Conservation (phyloP, 192 early-diverging fungal species). For the Linnemannia zychae region DNA sequence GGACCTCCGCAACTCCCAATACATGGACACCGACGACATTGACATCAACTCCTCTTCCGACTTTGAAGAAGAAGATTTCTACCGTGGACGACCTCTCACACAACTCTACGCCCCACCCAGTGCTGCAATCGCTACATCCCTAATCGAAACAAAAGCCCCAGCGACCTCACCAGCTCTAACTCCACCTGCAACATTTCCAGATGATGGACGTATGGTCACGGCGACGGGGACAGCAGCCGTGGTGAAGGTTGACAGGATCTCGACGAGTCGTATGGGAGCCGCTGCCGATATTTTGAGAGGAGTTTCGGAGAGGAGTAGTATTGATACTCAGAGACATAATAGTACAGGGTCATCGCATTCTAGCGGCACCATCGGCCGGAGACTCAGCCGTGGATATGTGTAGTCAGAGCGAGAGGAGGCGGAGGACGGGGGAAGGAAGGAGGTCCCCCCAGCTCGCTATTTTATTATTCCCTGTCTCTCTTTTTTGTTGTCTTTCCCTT, state of each 20-base stretch:
- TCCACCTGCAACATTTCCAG: conserved; percentile 23
- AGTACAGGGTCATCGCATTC: conserved; percentile 40
- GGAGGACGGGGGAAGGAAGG: too few relatives aligned
- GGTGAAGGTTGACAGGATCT: conserved; percentile 10
- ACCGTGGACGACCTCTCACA: conserved; percentile 16
- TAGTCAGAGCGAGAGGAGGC: too few relatives aligned
- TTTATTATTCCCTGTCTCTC: neutral
- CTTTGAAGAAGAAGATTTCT: conserved; percentile 15
- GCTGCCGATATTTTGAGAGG: conserved; percentile 46
- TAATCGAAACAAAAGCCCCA: conserved; percentile 44
- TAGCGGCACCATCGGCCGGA: conserved; percentile 41
- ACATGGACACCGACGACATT: neutral
- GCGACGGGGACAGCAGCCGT: neutral
- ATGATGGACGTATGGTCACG: conserved; percentile 26
- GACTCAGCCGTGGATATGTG: conserved; percentile 40
- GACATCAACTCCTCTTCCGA: neutral
- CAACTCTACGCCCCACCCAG: conserved; percentile 40
- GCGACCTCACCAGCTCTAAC: conserved; percentile 35
- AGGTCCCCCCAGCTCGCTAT: neutral
- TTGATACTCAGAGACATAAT: conserved; percentile 37
- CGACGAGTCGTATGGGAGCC: conserved; percentile 13
- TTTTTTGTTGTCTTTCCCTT: neutral
- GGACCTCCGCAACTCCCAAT: neutral
- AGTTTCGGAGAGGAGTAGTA: conserved; percentile 26
- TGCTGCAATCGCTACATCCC: conserved; percentile 17